Base-by-base conservation (phyloP, 495 filamentous ascomycete genomes). In the Bryoglossum gracile region DNA sequence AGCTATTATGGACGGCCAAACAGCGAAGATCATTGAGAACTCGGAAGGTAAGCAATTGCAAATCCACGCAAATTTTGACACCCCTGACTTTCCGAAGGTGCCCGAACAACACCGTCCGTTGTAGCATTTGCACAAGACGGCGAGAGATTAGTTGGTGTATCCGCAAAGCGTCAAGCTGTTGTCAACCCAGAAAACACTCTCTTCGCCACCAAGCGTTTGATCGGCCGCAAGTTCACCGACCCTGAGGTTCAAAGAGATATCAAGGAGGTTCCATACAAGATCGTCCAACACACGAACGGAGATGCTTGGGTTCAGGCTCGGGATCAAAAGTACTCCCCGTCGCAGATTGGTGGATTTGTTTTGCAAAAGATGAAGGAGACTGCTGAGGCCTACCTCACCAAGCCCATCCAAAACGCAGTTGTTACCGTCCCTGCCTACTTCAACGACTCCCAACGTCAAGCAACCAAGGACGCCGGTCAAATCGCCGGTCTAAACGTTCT, bases 151-250 rank as follows among this genome's bases (percentile, higher is more conserved):
- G 92, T 98, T 56, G 92, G 92, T 85, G 89, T 97, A 58, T 88
- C 92, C 41, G 92, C 92, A 54, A 98, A 98, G 81, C 91, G 92
- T 64, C 92, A 98, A 71, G 92, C 92, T 41, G 94, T 97, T 58
- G 94, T 98, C 58, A 98, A 98, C 77, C 92, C 92, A 3, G 92
- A 98, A 69, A 97, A 98, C 73, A 98, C 92, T 40, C 82, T 98
- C 41, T 98, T 98, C 66, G 92, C 92, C 70, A 98, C 92, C 51
- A 98, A 98, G 84, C 89, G 92, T 81, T 82, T 98, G 65, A 98
- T 98, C 65, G 92, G 92, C 58, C 89, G 92, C 64, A 97, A 97
- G 76, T 98, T 89, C 76, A 92, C 84, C 65, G 92, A 98, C 65
- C 63, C 76, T 56, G 92, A 98, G 77, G 89, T 95, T 32, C 92